Percentiles rank a stretch among this genome's conserved stretches.
Conservation (phyloP, 257 asterid genomes). For the Capsicum rhomboideum region DNA sequence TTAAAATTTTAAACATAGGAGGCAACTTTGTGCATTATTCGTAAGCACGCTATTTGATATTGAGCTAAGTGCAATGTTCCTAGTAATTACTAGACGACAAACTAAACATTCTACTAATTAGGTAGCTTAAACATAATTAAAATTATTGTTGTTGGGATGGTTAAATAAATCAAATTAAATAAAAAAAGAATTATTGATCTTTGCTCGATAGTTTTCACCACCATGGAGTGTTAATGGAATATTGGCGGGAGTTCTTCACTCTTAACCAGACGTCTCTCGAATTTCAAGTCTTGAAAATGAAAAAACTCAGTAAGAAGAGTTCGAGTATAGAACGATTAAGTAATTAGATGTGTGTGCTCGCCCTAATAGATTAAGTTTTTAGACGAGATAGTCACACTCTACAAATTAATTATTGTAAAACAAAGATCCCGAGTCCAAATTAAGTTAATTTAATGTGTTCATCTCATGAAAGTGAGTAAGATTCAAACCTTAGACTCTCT, state of each 20-base stretch:
- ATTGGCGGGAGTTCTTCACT: no score
- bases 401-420: not conserved
- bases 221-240: no score
- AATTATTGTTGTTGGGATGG: not conserved
- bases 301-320: not conserved
- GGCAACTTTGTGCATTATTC: constrained; percentile 10
- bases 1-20: not conserved
- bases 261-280: not conserved
- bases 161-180: not conserved
- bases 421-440: not conserved
- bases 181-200: no score
- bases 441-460: no score
- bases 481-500: no score
- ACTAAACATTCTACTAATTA: constrained; percentile 17
- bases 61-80: constrained; percentile 5
- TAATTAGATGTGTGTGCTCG: not conserved
- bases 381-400: not conserved
- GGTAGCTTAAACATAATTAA: not conserved
- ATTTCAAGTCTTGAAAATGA: not conserved
- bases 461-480: no score
- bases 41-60: constrained; percentile 6
- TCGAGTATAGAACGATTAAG: no score
- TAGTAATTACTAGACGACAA: constrained; percentile 15
- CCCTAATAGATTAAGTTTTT: not conserved
- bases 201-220: not conserved